Evolutionary conservation across 768 basidiomycete genomes (phyloP).

Genomic region (Trametes meyenii): DNA sequence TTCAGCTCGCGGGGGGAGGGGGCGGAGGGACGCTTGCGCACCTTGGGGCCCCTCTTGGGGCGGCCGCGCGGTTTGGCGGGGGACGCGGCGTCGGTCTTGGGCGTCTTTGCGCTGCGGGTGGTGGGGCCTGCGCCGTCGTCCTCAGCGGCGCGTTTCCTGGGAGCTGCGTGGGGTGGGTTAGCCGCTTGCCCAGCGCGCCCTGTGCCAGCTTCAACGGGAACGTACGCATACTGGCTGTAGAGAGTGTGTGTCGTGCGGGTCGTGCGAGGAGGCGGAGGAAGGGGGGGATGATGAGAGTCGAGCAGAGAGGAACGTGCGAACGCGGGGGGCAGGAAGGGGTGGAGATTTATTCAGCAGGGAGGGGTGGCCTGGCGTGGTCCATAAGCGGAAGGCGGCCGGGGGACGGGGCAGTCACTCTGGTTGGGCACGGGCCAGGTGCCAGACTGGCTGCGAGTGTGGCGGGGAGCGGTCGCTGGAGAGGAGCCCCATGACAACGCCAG

Average conservation of each 20-base stretch:
- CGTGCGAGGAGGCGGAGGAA: neutral
- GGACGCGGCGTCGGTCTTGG: constrained; percentile 39
- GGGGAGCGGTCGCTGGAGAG: neutral
- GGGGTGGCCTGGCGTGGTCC: neutral
- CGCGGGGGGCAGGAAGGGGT: neutral
- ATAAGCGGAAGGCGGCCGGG: neutral
- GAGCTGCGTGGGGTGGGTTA: constrained; percentile 1
- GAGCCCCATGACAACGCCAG: constrained; percentile 28
- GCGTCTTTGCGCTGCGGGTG: constrained; percentile 46
- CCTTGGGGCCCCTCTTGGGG: constrained; percentile 52
- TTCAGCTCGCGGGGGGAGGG: neutral
- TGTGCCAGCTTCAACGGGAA: neutral
- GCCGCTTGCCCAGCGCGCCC: neutral
- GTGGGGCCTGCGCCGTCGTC: constrained; percentile 25
- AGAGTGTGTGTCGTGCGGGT: neutral
- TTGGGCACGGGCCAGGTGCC: no score
- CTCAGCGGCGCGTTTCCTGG: constrained; percentile 33
- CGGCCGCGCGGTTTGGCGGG: constrained; percentile 38
- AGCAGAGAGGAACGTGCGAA: constrained; percentile 7
- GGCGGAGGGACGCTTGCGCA: constrained; percentile 32
- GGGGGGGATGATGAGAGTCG: constrained; percentile 7
- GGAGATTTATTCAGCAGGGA: constrained; percentile 2
- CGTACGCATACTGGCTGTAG: constrained; percentile 15
- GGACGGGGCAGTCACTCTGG: neutral
- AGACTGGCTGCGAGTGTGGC: no score